Base-by-base conservation (phyloP, 148 eudicot species). In the Cornus florida region DNA sequence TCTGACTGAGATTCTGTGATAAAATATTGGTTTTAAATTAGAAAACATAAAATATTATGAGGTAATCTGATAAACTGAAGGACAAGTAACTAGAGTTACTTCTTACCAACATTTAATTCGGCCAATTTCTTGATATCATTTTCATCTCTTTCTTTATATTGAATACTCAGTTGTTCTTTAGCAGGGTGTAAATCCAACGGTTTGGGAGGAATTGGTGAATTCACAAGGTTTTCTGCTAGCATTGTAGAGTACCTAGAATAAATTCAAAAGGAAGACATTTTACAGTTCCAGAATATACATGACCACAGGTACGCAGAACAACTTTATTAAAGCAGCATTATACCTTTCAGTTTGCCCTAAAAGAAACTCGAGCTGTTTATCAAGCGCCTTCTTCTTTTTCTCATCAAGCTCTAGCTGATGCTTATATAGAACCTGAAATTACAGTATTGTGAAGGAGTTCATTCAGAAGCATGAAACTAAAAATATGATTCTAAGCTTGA, bases 311-410 rank as follows among this genome's bases (percentile, higher is more conserved):
- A 46, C 12, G 32, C n/a, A 13, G 31, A 67, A 70, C 48, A 24
- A 38, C 69, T 33, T 67, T 22, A 43, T 20, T 14, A 32, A 81
- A 77, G 62, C 35, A 71, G 67, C 53, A 68, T 10, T 35, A 10
- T 77, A 96, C 99, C 99, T 97, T 89, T 94, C 98, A 75, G 98
- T 94, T 89, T 97, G 98, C 82, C 95, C 99, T 65, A 97, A 85
- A 72, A 97, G 99, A 88, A 92, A 92, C 87, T 94, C 98, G 66
- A 97, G 92, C 85, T 97, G 99, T 83, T 94, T 97, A 83, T 97
- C 97, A 75, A 91, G 93, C 41, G 94, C 86, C 80, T 94, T 94
- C 85, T 97, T 97, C 92, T 92, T 97, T 86, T 88, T 94, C 81
- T 88, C 97, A 62, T 91, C 98, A 71, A 97, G 87, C 84, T 97